phyloP scores from a whole-genome alignment of 768 basidiomycete genomes.

The Pleurotus pulmonarius region DNA sequence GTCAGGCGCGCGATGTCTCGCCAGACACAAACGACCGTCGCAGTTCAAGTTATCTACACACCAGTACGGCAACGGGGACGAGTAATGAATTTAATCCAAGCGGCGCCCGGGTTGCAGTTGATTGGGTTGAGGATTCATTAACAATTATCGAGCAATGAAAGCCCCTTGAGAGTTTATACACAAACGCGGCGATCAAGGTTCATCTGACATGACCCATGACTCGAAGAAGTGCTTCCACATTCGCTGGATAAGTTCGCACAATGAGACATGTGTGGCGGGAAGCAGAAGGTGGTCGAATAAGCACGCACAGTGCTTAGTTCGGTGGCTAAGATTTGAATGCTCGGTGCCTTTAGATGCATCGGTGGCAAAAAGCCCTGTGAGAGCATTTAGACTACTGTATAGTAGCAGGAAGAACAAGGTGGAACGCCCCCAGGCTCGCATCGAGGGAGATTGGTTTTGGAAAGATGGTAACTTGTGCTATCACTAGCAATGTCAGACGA shows the following conservation, averaged over 20 bases:
- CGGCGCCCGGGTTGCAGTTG: too few relatives aligned
- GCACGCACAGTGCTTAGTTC: conserved; percentile 2
- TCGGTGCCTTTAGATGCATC: not conserved
- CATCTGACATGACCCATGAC: conserved; percentile 3
- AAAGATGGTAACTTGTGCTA: not conserved
- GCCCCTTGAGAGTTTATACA: not conserved
- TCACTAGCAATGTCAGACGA: conserved; percentile 21
- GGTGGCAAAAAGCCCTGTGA: not conserved
- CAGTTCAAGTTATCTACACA: too few relatives aligned
- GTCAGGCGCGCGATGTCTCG: too few relatives aligned
- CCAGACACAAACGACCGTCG: too few relatives aligned
- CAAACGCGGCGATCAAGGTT: not conserved
- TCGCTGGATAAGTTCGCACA: not conserved
- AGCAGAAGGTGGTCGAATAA: not conserved
- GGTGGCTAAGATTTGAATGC: not conserved
- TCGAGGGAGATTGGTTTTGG: not conserved
- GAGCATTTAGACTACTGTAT: not conserved
- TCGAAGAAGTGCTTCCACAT: not conserved
- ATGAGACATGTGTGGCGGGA: not conserved
- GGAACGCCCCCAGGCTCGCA: not conserved
- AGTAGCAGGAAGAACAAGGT: not conserved
- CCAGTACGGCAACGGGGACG: too few relatives aligned
- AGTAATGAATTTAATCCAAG: too few relatives aligned
- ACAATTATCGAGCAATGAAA: not conserved
- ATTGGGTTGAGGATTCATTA: too few relatives aligned